Base-by-base conservation (phyloP, 2,329 filamentous ascomycete genomes). In the Didymella pomorum region DNA sequence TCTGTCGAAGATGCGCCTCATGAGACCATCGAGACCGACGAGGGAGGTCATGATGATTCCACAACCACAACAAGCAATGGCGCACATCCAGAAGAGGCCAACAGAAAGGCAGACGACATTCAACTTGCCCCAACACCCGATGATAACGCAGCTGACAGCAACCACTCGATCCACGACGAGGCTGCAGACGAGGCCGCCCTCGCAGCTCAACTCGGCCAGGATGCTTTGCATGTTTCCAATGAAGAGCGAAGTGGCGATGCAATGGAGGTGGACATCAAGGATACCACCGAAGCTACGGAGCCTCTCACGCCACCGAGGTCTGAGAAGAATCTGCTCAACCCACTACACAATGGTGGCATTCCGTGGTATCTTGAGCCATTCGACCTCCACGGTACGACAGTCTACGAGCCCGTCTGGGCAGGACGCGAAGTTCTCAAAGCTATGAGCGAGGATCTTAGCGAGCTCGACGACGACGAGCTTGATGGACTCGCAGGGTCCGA, bases 381-480 rank as follows among this genome's bases (percentile, higher is more conserved):
- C 72, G 87, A 95, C 50, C 89, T 91, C 53, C 71, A 87, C 52
- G 94, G 93, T 56, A 96, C 92, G 0, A 94, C 89, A 0, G 86
- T 94, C 10, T 82, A 91, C 54, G 89, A 78, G 31, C 90, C 94
- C 76, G 84, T 87, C 51, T 92, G 88, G 82, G 87, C 86, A 0
- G 91, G 89, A 2, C 84, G 88, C 31, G 90, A 93, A 54, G 87
- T 90, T n/a, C 80, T 87, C 65, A 82, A 87, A 28, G 86, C 83
- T 14, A 87, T 94, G 76, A 96, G 91, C 69, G 93, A 97, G 76
- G 91, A 94, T 67, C 83, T 97, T 21, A 96, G 91, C 56, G 94
- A 97, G 72, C 87, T 97, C 73, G 93, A 96, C 68, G 93, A 97
- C 64, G 93, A 96, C 50, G 92, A 94, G 78, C 82, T 97, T 57